These are phyloP conservation scores for Silene latifolia DNA, from an alignment of 148 eudicot genomes.

Conservation along the genomic window DNA sequence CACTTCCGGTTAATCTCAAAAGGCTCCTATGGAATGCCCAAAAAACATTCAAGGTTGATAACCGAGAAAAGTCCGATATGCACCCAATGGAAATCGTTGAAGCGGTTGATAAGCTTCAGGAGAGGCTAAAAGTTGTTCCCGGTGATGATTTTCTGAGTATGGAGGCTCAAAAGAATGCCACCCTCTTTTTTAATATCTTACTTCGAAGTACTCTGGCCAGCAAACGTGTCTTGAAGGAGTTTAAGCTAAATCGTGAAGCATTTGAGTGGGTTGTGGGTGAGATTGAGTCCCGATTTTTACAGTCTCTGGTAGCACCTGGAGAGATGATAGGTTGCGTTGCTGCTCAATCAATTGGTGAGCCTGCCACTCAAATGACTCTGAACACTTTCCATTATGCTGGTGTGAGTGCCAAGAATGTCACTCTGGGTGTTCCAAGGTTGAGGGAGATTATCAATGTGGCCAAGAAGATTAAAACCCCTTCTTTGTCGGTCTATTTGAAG, in stretches of 20 bases:
- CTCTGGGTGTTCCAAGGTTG: constrained; percentile 97
- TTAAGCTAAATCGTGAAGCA: constrained; percentile 88
- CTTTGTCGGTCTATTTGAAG: constrained; percentile 84
- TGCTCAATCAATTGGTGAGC: constrained; percentile 99
- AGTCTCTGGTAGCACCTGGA: constrained; percentile 95
- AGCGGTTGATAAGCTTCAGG: constrained; percentile 97
- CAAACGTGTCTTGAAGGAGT: constrained; percentile 88
- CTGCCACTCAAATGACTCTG: constrained; percentile 98
- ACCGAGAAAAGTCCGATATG: constrained; percentile 78
- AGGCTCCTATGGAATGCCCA: constrained; percentile 91
- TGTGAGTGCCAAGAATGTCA: constrained; percentile 99
- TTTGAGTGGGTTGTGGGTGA: constrained; percentile 98
- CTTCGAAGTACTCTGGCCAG: constrained; percentile 92
- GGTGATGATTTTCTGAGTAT: constrained; percentile 87
- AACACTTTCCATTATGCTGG: constrained; percentile 99
- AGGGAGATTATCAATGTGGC: constrained; percentile 97
- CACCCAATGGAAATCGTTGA: constrained; percentile 98
- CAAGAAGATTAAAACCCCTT: constrained; percentile 94
- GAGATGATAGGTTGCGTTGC: constrained; percentile 99
- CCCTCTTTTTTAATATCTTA: constrained; percentile 83
- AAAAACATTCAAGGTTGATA: constrained; percentile 86
- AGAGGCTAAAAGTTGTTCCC: constrained; percentile 86
- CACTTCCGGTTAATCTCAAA: constrained; percentile 86
- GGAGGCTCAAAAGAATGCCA: constrained; percentile 98
- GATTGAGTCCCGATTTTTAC: constrained; percentile 90